Conservation (phyloP, 2,329 filamentous ascomycete species). For the Fusarium tuaranense region DNA sequence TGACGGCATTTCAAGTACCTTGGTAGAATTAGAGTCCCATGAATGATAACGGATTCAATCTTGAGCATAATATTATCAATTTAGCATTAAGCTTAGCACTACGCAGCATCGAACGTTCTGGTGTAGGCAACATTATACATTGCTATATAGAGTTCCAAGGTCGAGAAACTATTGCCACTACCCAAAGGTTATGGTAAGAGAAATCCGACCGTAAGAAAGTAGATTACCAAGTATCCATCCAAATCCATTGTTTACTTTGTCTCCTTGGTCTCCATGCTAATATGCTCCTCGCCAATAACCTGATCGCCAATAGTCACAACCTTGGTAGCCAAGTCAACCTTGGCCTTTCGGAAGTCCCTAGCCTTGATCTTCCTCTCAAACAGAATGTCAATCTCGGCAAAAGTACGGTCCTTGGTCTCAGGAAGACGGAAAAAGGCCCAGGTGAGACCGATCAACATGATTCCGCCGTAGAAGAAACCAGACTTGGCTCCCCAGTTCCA, state of each 20-base stretch:
- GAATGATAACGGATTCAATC: not conserved
- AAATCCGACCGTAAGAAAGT: not conserved
- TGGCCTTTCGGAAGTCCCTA: slow-evolving; percentile 52
- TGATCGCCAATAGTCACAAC: not conserved
- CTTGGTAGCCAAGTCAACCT: slow-evolving; percentile 38
- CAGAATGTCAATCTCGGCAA: slow-evolving; percentile 67
- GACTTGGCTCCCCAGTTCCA: slow-evolving; percentile 62
- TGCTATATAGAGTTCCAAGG: not conserved
- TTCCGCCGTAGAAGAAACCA: slow-evolving; percentile 58
- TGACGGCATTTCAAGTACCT: not conserved
- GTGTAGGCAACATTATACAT: not conserved
- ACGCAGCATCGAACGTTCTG: not conserved
- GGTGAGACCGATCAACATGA: slow-evolving; percentile 56
- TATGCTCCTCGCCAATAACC: too few relatives aligned
- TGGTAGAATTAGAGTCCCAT: not conserved
- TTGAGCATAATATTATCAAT: not conserved
- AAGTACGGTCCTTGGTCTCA: slow-evolving; percentile 65
- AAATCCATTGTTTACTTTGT: not conserved
- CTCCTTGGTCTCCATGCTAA: not conserved
- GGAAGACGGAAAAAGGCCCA: slow-evolving; percentile 67
- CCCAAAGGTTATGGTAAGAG: not conserved
- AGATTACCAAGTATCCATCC: not conserved
- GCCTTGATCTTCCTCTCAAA: slow-evolving; percentile 60
- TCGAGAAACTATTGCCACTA: not conserved
- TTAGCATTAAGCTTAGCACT: not conserved